phyloP scores from a whole-genome alignment of 768 basidiomycete species.

The Hygrocybe punicea region DNA sequence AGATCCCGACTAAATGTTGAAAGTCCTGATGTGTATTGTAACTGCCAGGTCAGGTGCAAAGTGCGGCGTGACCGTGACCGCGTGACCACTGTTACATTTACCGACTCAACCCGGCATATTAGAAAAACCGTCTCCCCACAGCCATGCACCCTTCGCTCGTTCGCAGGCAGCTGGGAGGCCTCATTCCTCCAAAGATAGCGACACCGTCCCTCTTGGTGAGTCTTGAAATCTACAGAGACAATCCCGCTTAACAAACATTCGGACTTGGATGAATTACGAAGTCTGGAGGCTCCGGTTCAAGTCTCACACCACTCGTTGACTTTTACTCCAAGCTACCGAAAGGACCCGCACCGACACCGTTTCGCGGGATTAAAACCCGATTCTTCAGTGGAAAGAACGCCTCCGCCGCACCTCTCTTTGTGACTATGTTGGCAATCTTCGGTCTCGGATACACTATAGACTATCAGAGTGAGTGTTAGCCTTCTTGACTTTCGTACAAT shows the following conservation, averaged over 20 bases:
- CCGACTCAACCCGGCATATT: neutral
- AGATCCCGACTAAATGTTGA: too few relatives aligned
- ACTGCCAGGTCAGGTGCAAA: too few relatives aligned
- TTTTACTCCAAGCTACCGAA: constrained; percentile 98
- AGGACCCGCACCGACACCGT: constrained; percentile 61
- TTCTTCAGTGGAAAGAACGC: constrained; percentile 87
- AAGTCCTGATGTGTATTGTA: too few relatives aligned
- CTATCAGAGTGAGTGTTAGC: constrained; percentile 71
- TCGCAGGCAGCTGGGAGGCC: constrained; percentile 77
- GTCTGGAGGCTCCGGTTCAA: constrained; percentile 79
- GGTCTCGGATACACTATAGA: constrained; percentile 81
- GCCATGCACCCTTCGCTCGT: constrained; percentile 80
- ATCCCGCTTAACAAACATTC: neutral
- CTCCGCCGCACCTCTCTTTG: constrained; percentile 63
- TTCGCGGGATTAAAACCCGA: constrained; percentile 65
- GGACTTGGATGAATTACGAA: constrained; percentile 26
- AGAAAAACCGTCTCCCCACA: neutral
- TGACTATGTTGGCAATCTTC: constrained; percentile 62
- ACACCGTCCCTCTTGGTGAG: constrained; percentile 84
- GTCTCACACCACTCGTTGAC: constrained; percentile 80
- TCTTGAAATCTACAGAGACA: constrained; percentile 1
- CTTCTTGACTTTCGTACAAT: constrained; percentile 3
- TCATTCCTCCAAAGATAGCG: constrained; percentile 94
- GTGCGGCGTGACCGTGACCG: too few relatives aligned
- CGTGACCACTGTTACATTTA: too few relatives aligned